Percentiles rank a stretch among this genome's conserved stretches.
phyloP scores from a whole-genome alignment of 495 filamentous ascomycete genomes.

The Xylaria acuta region DNA sequence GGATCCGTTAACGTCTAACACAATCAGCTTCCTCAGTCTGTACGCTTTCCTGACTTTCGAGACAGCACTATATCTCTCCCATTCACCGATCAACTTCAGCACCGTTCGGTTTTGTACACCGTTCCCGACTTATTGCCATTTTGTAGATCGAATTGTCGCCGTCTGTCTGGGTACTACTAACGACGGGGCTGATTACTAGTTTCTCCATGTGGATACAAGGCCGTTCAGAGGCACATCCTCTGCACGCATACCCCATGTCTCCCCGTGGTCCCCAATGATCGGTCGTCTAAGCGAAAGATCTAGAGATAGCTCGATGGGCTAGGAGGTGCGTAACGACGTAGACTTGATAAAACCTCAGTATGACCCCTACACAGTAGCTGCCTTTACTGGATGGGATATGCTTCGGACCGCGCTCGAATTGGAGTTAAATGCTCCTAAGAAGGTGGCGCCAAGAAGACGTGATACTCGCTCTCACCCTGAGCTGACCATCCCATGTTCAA shows the following conservation, averaged over 20 bases:
- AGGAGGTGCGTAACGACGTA: not conserved
- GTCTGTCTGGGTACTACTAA: not conserved
- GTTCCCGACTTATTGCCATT: not conserved
- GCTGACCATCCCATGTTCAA: not conserved
- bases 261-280: no score
- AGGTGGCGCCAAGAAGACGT: not conserved
- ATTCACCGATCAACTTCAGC: not conserved
- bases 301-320: not conserved
- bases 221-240: no score
- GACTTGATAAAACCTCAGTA: not conserved
- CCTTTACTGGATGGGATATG: not conserved
- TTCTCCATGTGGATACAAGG: no score
- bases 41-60: not conserved
- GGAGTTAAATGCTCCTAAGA: not conserved
- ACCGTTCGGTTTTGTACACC: not conserved
- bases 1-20: not conserved
- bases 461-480: not conserved
- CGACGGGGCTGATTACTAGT: not conserved
- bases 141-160: not conserved
- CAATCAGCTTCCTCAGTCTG: not conserved
- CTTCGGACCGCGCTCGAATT: not conserved
- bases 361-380: not conserved
- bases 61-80: not conserved
- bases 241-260: no score
- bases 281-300: no score